Base-by-base conservation (phyloP, 2,329 filamentous ascomycete genomes). In the Phialemoniopsis sp. region DNA sequence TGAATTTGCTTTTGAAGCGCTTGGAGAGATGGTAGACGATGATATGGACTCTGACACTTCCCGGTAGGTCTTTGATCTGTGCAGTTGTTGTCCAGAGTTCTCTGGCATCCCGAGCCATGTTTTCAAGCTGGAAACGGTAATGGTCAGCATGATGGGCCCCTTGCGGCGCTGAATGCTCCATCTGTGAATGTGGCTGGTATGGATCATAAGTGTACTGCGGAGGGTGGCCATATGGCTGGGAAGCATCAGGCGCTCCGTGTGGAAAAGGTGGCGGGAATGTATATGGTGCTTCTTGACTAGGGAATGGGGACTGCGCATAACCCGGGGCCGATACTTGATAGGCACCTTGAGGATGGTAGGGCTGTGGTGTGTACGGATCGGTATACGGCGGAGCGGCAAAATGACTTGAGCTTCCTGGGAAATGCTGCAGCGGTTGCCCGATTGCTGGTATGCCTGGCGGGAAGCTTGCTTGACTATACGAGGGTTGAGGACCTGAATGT, bases 81-180 rank as follows among this genome's bases (percentile, higher is more conserved):
- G 70, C 71, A 3, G 82, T 73, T 16, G 67, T 62, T 45, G 75
- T 73, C 83, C 85, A 90, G 29, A 84, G 59, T 17, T 79, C 74
- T 42, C 76, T 71, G 5, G 78, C 74, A 51, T 73, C 70, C 32
- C 61, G 66, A 9, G 72, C 70, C 43, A 87, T 61, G 34, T 72
- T 63, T 35, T 77, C 68, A 8, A 79, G 59, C 46, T 75, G 71
- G 14, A 52, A 44, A 42, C 66, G 60, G 45, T 76, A 70, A 21
- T 59, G 61, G 38, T 64, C 66, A 47, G 63, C 63, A 54, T 64
- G 45, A 2, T 41, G 26, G 41, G 36, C 10, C 39, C 52, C 29
- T 57, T 59, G 21, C 52, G 37, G 43, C 18, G 45, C 26, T 26
- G 6, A 6, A 10, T 6, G 21, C 6, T 42, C 45, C 5, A 38